These are phyloP conservation scores for Saitozyma podzolica DNA, from an alignment of 768 basidiomycete genomes.

Conservation along the genomic window DNA sequence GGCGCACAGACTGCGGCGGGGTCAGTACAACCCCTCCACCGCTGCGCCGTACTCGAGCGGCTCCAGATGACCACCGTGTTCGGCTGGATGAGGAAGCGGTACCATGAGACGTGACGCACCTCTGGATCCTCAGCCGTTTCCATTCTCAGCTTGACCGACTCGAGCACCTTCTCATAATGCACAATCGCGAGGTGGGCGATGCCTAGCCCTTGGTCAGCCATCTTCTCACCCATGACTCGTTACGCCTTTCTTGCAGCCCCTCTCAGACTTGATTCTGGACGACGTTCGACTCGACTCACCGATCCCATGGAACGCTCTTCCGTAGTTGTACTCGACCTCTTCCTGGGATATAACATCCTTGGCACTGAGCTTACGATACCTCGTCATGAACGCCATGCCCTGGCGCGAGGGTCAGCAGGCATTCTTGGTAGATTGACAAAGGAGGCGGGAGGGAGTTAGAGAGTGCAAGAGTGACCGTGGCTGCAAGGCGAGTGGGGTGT, in stretches of 20 bases:
- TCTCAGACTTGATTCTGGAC: background rate
- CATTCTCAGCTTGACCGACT: conserved; percentile 60
- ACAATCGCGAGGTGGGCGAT: conserved; percentile 75
- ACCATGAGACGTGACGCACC: conserved; percentile 38
- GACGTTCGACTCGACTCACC: conserved; percentile 59
- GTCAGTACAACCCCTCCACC: conserved; percentile 2
- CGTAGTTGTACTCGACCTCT: conserved; percentile 93
- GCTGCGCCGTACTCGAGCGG: background rate
- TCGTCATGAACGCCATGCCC: conserved; percentile 80
- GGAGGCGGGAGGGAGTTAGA: background rate
- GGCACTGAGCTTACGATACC: conserved; percentile 66
- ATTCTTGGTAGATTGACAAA: background rate
- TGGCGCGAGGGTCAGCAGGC: conserved; percentile 43
- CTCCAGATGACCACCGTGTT: no score
- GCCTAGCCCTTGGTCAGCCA: conserved; percentile 57
- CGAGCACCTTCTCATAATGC: conserved; percentile 78
- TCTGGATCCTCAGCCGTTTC: conserved; percentile 36
- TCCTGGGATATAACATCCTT: conserved; percentile 33
- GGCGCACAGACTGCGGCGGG: conserved; percentile 51
- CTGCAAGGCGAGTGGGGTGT: background rate
- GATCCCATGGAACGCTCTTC: conserved; percentile 86
- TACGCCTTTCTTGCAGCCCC: background rate
- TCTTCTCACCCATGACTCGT: background rate
- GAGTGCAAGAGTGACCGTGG: background rate
- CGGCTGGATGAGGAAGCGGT: no score